These are phyloP conservation scores for Penicillium daleae DNA, from an alignment of 495 filamentous ascomycete species.

Conservation along the genomic window DNA sequence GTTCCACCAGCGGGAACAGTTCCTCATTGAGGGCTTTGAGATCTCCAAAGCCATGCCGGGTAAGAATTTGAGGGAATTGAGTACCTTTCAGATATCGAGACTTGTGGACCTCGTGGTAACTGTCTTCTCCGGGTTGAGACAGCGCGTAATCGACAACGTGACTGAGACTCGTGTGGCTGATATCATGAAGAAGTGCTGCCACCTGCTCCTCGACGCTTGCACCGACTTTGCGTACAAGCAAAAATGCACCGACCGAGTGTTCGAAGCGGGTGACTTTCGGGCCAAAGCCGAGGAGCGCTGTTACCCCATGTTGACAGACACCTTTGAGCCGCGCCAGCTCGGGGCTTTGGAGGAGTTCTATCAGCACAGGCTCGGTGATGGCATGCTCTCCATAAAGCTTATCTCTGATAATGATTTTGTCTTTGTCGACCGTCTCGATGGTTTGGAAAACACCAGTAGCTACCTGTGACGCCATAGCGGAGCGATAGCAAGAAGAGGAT, in stretches of 20 bases:
- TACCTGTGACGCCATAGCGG: conserved; percentile 3
- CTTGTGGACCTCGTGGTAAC: conserved; percentile 51
- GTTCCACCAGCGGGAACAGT: conserved; percentile 46
- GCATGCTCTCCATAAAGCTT: not conserved
- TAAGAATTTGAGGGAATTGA: conserved; percentile 37
- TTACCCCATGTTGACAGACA: conserved; percentile 45
- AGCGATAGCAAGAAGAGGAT: not conserved
- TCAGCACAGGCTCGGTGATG: conserved; percentile 20
- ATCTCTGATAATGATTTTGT: conserved; percentile 2
- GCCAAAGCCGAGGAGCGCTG: conserved; percentile 37
- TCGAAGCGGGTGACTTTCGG: conserved; percentile 46
- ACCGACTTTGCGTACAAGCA: conserved; percentile 46
- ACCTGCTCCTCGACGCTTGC: conserved; percentile 45
- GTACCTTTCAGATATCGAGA: conserved; percentile 42
- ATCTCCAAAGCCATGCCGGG: conserved; percentile 32
- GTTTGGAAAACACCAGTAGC: conserved; percentile 2
- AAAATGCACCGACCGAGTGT: conserved; percentile 48
- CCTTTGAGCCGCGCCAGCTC: conserved; percentile 40
- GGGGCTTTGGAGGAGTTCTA: conserved; percentile 41
- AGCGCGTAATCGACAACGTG: conserved; percentile 48
- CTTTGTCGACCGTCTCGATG: not conserved
- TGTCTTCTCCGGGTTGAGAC: conserved; percentile 43
- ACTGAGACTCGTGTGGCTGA: conserved; percentile 48
- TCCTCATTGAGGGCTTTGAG: conserved; percentile 42
- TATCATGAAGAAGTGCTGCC: conserved; percentile 48